phyloP scores from a whole-genome alignment of 2,329 filamentous ascomycete species.

The Cordyceps tenuipes region DNA sequence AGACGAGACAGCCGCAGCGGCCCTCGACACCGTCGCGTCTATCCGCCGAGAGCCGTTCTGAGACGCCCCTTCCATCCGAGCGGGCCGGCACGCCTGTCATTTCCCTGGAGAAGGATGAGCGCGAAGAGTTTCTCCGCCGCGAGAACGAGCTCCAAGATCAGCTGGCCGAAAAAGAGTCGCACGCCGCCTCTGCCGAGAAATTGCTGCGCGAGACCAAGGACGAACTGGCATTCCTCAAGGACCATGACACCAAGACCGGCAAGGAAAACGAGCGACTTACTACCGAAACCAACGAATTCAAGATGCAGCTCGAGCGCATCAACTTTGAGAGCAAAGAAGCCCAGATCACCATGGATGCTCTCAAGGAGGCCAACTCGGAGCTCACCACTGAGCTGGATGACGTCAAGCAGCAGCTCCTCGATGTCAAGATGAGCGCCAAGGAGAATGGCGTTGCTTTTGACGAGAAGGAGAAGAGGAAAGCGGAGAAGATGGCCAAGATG shows the following conservation, averaged over 20 bases:
- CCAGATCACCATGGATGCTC: conserved; percentile 91
- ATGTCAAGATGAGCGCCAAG: conserved; percentile 94
- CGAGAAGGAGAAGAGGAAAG: conserved; percentile 98
- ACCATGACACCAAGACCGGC: conserved; percentile 71
- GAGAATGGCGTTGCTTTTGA: conserved; percentile 84
- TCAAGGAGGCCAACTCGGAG: conserved; percentile 93
- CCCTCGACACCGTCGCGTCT: conserved; percentile 46
- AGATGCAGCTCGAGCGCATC: conserved; percentile 94
- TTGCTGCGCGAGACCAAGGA: conserved; percentile 75
- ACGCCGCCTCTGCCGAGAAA: conserved; percentile 71
- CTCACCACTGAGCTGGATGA: conserved; percentile 88
- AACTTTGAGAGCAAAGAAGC: conserved; percentile 91
- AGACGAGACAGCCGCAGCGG: conserved; percentile 31
- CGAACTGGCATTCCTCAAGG: conserved; percentile 76
- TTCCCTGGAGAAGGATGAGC: conserved; percentile 88
- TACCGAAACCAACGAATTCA: conserved; percentile 81
- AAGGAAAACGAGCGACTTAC: conserved; percentile 87
- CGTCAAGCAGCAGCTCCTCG: conserved; percentile 88
- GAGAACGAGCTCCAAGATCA: conserved; percentile 98
- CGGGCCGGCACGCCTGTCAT: conserved; percentile 80
- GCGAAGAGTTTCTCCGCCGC: conserved; percentile 86
- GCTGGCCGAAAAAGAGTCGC: conserved; percentile 83
- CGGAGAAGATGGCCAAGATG: conserved; percentile 99
- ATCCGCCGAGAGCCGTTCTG: conserved; percentile 49
- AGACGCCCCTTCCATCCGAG: conserved; percentile 63